Percentiles rank a stretch among this genome's conserved stretches.
These are phyloP conservation scores for Grosmannia serpens DNA, from an alignment of 2,329 filamentous ascomycete genomes.

Conservation along the genomic window DNA sequence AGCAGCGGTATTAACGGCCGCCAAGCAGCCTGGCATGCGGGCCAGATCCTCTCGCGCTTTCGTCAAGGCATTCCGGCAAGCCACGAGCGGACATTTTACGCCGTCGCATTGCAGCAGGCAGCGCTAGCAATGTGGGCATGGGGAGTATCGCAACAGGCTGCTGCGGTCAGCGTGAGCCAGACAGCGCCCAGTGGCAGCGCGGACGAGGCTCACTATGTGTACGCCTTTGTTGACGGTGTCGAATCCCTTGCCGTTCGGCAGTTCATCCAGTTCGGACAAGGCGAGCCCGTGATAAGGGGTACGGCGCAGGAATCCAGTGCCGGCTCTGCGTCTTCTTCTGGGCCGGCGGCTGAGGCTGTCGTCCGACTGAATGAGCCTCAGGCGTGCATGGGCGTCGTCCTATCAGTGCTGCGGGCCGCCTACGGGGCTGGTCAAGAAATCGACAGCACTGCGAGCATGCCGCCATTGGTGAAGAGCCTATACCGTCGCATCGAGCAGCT, in stretches of 20 bases:
- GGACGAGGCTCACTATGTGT: conserved; percentile 13
- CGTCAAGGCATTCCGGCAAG: conserved; percentile 21
- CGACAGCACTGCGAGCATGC: conserved; percentile 24
- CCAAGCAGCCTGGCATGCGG: not conserved
- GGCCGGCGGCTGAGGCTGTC: conserved; percentile 16
- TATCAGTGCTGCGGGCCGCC: conserved; percentile 35
- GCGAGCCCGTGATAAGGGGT: conserved; percentile 17
- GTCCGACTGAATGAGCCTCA: conserved; percentile 42
- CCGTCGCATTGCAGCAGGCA: conserved; percentile 57
- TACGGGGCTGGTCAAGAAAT: conserved; percentile 19
- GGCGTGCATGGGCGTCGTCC: conserved; percentile 46
- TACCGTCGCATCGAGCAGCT: conserved; percentile 51
- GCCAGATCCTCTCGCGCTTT: conserved; percentile 19
- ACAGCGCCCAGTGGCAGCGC: conserved; percentile 7
- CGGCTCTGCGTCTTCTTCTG: not conserved
- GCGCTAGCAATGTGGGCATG: conserved; percentile 58
- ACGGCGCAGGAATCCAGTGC: conserved; percentile 5
- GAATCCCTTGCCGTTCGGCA: conserved; percentile 39
- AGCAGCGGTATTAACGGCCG: conserved; percentile 38
- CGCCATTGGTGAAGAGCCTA: conserved; percentile 56
- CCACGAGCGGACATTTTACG: conserved; percentile 49
- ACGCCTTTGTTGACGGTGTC: conserved; percentile 43
- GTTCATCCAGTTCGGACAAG: conserved; percentile 45
- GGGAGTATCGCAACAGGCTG: conserved; percentile 42
- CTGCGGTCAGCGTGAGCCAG: conserved; percentile 11